Conservation (phyloP, 257 asterid species). For the Coffea canephora region DNA sequence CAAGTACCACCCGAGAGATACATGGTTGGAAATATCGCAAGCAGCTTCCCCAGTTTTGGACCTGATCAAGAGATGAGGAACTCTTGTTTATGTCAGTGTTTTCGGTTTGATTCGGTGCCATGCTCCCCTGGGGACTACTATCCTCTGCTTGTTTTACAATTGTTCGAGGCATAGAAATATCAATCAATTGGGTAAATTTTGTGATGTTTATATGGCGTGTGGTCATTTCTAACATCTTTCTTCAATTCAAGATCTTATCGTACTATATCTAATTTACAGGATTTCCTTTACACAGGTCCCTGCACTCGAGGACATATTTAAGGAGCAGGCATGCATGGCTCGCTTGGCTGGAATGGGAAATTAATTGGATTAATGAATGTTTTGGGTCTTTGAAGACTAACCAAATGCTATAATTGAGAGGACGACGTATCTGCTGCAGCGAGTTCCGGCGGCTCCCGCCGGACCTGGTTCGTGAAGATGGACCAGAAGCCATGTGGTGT, state of each 20-base stretch:
- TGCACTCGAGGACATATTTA: too few species aligned
- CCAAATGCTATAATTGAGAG: constrained; percentile 62
- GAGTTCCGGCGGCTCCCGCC: constrained; percentile 28
- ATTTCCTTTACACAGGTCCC: too few species aligned
- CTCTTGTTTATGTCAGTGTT: neutral
- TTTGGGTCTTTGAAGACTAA: constrained; percentile 10
- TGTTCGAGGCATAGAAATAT: too few species aligned
- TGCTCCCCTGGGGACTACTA: too few species aligned
- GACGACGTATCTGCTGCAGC: constrained; percentile 64
- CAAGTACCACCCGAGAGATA: constrained; percentile 72
- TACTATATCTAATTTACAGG: too few species aligned
- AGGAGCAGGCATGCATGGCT: too few species aligned
- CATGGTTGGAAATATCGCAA: constrained; percentile 60
- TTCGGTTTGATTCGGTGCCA: too few species aligned
- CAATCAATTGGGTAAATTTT: too few species aligned
- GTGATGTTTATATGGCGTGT: too few species aligned
- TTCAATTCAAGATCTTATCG: too few species aligned
- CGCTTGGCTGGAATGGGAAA: neutral
- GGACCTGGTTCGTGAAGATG: constrained; percentile 59
- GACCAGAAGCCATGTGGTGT: constrained; percentile 60
- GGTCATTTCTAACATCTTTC: too few species aligned
- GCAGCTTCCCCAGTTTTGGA: constrained; percentile 51
- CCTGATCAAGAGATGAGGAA: constrained; percentile 32
- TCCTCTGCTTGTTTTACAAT: too few species aligned
- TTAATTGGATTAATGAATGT: neutral